These are phyloP conservation scores for Boletus fagicola DNA, from an alignment of 768 basidiomycete genomes.

Conservation along the genomic window DNA sequence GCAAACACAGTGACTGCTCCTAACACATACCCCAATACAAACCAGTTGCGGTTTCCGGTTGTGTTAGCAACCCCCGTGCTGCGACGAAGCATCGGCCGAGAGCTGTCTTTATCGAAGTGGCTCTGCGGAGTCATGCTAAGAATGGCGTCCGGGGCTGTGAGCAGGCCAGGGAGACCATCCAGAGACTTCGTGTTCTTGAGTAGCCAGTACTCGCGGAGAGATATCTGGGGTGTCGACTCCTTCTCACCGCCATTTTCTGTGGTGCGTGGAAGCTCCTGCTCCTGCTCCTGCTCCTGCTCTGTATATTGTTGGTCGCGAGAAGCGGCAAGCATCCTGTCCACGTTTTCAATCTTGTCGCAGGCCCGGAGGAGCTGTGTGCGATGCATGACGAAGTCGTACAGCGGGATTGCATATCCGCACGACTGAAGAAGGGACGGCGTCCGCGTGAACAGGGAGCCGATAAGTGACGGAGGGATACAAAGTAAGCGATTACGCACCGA, in stretches of 20 bases:
- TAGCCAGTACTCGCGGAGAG: conserved; percentile 55
- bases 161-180: conserved; percentile 57
- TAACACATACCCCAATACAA: conserved; percentile 21
- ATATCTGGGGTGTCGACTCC: conserved; percentile 23
- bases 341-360: conserved; percentile 39
- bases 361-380: conserved; percentile 50
- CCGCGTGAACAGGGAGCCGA: background rate
- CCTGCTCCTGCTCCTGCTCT: background rate
- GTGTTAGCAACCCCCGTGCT: background rate
- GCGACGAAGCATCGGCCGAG: conserved; percentile 15
- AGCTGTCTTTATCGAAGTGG: conserved; percentile 17
- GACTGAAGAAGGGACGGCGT: conserved; percentile 43
- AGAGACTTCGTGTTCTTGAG: conserved; percentile 49
- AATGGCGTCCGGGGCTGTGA: conserved; percentile 23
- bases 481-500: conserved; percentile 32
- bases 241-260: background rate
- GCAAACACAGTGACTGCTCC: conserved; percentile 13
- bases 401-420: conserved; percentile 64
- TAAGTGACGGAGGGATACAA: background rate
- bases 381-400: conserved; percentile 56
- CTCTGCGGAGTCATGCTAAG: conserved; percentile 6
- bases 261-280: background rate
- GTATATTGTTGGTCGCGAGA: background rate
- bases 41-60: conserved; percentile 5
- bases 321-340: conserved; percentile 33